Evolutionary conservation across 228 moss, liverwort and hornwort species (phyloP), one percentile per base, ranked within the genome.

Genomic region (Sphagnum fallax): DNA sequence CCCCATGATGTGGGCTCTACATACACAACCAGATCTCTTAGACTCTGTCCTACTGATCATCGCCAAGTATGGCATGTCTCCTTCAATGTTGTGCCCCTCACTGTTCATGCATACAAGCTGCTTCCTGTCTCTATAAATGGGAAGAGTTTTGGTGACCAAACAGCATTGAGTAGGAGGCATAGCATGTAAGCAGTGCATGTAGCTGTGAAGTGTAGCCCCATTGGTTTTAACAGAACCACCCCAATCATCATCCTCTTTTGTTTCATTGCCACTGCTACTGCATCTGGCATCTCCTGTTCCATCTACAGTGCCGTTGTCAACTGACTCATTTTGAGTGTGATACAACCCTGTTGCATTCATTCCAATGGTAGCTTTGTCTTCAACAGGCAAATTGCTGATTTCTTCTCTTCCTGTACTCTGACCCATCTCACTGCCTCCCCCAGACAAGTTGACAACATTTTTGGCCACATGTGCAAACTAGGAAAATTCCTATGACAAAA

Each of bases 81-180:
- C 32, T 32, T 32, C 32, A 32, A 32, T 32, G 32, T 32, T 32
- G 32, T 32, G 32, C 32, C 32, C 2, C 32, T 32, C 32, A 32
- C 32, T 32, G 32, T 32, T 32, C 32, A 32, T 32, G 32, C 32
- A 32, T 32, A 32, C 32, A 32, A 32, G 32, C 32, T 32, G 32
- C 72, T 89, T 92, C 32, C 80, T 82, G 10, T 81, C 80, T 72
- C 76, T 80, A 69, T 84, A 89, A 7, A 70, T 78, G 16, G 84
- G 84, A 64, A 81, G 68, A 47, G 91, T 82, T 77, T 86, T 91
- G 2, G 95, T 91, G 75, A 89, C 77, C 47, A 89, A 96, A 62
- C 89, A 96, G 32, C 32, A 32, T 63, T 92, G 79, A 13, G 92
- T 92, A 68, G 87, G 91, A 16, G 92, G 92, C 83, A 96, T 96